A percentile compares a stretch with the other conserved stretches of the same genome.
These are phyloP conservation scores for Cordyceps cateniannulata DNA, from an alignment of 2,329 filamentous ascomycete genomes.

Conservation along the genomic window DNA sequence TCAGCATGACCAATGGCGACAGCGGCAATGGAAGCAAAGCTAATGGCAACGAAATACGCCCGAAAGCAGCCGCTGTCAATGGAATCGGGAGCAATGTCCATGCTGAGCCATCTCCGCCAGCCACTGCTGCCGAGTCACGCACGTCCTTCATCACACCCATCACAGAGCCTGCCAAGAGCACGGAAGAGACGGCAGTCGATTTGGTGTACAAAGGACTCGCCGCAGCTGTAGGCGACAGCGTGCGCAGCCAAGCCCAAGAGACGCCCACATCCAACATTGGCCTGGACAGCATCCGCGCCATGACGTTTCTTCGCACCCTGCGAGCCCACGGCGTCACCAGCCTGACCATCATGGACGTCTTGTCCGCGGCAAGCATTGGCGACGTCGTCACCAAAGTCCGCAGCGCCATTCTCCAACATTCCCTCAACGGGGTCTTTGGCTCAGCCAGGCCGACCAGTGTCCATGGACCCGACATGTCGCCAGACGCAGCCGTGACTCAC, in stretches of 20 bases:
- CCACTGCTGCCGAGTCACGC: neutral
- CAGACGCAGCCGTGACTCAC: neutral
- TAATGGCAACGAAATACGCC: too few relatives aligned
- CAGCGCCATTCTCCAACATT: neutral
- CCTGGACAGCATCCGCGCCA: constrained; percentile 4
- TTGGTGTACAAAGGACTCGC: neutral
- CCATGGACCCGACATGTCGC: too few relatives aligned
- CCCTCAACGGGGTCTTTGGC: neutral
- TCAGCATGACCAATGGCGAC: neutral
- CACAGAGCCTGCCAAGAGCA: neutral
- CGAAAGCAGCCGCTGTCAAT: too few relatives aligned
- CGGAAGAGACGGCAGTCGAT: neutral
- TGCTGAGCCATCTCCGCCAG: neutral
- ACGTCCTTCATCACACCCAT: neutral
- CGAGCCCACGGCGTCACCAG: neutral
- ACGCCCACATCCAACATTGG: neutral
- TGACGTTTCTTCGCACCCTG: neutral
- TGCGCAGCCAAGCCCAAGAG: neutral
- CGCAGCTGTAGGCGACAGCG: neutral
- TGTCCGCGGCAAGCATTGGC: neutral
- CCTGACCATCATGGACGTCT: neutral
- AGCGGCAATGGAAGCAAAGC: too few relatives aligned
- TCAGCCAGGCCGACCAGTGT: neutral
- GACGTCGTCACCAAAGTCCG: neutral
- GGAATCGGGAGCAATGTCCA: neutral